Conservation (phyloP, 148 eudicot genomes). For the Gaultheria prostrata region DNA sequence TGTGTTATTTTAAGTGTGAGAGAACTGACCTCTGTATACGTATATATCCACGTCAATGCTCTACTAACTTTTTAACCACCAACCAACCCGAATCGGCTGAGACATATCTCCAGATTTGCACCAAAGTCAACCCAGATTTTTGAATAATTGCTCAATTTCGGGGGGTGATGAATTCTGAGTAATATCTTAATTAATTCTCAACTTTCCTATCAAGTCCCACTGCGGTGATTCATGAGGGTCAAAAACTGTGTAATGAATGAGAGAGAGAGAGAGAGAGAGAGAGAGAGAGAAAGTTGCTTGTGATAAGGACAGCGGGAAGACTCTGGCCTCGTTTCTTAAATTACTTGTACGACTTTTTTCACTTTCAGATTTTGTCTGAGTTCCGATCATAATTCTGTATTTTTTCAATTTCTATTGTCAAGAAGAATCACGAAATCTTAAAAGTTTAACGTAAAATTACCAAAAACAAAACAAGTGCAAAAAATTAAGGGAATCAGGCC, state of each 20-base stretch:
- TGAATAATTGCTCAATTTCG: background rate
- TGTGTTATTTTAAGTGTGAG: no score
- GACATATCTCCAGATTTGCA: background rate
- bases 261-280: no score
- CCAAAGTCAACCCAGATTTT: background rate
- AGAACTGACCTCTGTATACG: no score
- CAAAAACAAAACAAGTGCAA: background rate
- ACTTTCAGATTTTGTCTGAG: background rate
- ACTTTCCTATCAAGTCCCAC: background rate
- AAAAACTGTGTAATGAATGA: background rate
- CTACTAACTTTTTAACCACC: background rate
- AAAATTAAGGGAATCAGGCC: no score
- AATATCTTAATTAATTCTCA: background rate
- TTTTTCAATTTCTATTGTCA: no score
- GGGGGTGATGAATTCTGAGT: background rate
- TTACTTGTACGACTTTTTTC: background rate
- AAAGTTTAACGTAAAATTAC: no score
- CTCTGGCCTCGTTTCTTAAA: no score
- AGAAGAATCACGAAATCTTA: no score
- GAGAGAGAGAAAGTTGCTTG: constrained; percentile 1
- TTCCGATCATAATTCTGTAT: no score
- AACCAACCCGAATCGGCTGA: background rate
- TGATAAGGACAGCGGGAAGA: constrained; percentile 7
- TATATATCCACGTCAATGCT: background rate
- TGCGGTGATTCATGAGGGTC: background rate